Evolutionary conservation across 78 protist genomes (phyloP).

Genomic region (Dictyostelium firmibasis): DNA sequence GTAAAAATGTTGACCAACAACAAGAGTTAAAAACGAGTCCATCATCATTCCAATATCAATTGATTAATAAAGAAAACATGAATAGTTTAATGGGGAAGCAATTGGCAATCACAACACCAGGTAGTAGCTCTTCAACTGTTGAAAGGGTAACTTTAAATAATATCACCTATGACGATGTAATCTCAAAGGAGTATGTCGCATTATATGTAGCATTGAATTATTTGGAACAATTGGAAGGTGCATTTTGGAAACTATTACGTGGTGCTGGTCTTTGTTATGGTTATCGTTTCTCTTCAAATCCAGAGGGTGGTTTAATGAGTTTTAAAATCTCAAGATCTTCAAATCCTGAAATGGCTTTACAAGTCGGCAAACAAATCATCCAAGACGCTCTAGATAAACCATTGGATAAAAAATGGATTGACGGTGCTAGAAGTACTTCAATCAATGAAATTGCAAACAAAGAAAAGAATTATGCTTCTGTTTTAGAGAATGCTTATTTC

Average conservation of each 20-base stretch:
- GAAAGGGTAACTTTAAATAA: background rate
- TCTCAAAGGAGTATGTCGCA: constrained; percentile 28
- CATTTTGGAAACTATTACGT: constrained; percentile 72
- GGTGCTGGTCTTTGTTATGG: constrained; percentile 82
- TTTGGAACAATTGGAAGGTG: constrained; percentile 72
- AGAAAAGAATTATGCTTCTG: background rate
- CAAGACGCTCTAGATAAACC: background rate
- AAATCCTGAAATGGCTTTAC: background rate
- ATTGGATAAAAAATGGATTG: background rate
- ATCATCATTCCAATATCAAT: constrained; percentile 4
- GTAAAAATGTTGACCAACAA: background rate
- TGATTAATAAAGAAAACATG: background rate
- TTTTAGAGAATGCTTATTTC: background rate
- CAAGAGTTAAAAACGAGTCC: background rate
- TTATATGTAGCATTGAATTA: background rate
- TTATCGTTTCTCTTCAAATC: background rate
- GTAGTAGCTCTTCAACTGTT: background rate
- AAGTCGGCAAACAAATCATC: constrained; percentile 6
- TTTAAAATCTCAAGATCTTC: constrained; percentile 20
- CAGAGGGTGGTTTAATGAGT: constrained; percentile 26
- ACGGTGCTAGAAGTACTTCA: background rate
- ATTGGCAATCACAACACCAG: background rate
- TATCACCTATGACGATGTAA: background rate
- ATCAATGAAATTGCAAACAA: background rate
- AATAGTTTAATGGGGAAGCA: background rate